Conservation (phyloP, 768 basidiomycete species). For the Kwoniella mangroviensis region DNA sequence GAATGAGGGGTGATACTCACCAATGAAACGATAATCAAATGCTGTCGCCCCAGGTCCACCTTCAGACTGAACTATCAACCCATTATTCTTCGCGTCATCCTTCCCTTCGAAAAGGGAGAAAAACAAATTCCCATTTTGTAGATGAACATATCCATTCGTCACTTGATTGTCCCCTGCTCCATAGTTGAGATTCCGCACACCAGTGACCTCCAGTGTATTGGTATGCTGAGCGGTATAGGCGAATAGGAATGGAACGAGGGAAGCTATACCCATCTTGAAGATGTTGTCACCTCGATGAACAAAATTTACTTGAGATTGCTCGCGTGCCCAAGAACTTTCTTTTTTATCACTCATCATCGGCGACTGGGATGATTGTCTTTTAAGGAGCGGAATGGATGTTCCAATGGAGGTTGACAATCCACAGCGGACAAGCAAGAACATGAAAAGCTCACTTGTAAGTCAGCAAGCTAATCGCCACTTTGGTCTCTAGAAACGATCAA, state of each 20-base stretch:
- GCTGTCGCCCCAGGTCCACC: constrained; percentile 13
- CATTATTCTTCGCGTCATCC: constrained; percentile 4
- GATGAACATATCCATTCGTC: constrained; percentile 15
- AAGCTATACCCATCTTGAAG: constrained; percentile 7
- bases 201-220: not conserved
- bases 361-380: no score
- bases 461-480: no score
- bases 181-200: constrained; percentile 4
- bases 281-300: not conserved
- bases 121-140: constrained; percentile 9
- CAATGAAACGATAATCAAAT: constrained; percentile 18
- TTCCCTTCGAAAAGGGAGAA: constrained; percentile 14
- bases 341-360: not conserved
- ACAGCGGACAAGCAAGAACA: no score
- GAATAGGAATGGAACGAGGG: not conserved
- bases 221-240: constrained; percentile 3
- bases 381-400: no score
- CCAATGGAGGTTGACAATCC: no score
- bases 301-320: not conserved
- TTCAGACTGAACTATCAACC: constrained; percentile 17
- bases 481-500: no score
- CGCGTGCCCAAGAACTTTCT: not conserved
- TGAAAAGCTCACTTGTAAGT: no score
- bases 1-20: not conserved
- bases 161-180: constrained; percentile 12